A percentile compares a stretch with the other conserved stretches of the same genome.
Evolutionary conservation across 1,284 basidiomycete species (phyloP).

Genomic region (Marasmius sp.): DNA sequence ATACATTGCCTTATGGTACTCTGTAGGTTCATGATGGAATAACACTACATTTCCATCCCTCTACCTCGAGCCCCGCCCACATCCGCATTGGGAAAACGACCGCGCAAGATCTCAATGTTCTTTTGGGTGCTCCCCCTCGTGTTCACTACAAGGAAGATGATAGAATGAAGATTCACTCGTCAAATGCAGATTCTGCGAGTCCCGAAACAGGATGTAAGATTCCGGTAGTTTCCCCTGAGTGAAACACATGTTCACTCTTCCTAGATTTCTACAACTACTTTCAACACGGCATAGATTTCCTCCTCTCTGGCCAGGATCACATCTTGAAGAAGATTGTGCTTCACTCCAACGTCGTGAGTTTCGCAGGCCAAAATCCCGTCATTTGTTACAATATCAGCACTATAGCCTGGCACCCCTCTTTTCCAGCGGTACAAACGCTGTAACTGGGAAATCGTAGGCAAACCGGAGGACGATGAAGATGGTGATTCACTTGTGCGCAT

Average conservation of each 20-base stretch:
- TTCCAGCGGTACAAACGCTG: conserved; percentile 90
- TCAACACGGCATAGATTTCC: conserved; percentile 83
- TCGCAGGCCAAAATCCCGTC: not conserved
- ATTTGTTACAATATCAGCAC: not conserved
- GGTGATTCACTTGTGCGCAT: conserved; percentile 37
- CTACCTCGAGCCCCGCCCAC: conserved; percentile 49
- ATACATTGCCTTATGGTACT: conserved; percentile 3
- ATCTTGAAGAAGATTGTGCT: conserved; percentile 82
- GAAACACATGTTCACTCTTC: not conserved
- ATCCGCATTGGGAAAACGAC: conserved; percentile 79
- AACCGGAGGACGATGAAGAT: conserved; percentile 75
- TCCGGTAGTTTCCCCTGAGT: not conserved
- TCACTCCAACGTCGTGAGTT: conserved; percentile 81
- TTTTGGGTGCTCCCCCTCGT: conserved; percentile 77
- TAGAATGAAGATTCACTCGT: conserved; percentile 78
- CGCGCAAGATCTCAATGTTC: conserved; percentile 76
- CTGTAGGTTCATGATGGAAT: conserved; percentile 73
- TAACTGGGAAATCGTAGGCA: conserved; percentile 80
- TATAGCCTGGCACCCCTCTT: conserved; percentile 79
- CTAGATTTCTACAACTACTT: conserved; percentile 92
- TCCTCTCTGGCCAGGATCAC: conserved; percentile 71
- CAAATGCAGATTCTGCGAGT: conserved; percentile 36
- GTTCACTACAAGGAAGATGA: conserved; percentile 87
- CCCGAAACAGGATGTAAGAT: conserved; percentile 45
- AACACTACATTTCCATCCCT: conserved; percentile 63